Evolutionary conservation across 1,284 basidiomycete species (phyloP), one percentile per base, ranked within the genome.

Genomic region (Apiotrichum porosum): DNA sequence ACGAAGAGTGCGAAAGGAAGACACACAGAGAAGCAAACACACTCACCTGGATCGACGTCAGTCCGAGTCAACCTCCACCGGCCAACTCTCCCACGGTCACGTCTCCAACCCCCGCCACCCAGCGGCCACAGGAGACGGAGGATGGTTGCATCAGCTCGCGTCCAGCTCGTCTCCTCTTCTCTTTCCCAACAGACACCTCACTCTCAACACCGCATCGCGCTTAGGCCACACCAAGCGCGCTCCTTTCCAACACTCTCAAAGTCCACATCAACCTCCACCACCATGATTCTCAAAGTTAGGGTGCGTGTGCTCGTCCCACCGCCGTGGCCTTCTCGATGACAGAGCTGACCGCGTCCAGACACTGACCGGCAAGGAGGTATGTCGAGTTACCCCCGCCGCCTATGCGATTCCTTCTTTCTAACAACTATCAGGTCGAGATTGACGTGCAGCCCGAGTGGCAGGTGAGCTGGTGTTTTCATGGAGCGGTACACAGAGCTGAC

Each of bases 381-480:
- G 56, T 36, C 32, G n/a, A 13, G n/a, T n/a, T n/a, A n/a, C n/a
- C n/a, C n/a, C n/a, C n/a, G n/a, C n/a, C n/a, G n/a, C n/a, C n/a
- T n/a, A n/a, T n/a, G n/a, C n/a, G n/a, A n/a, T n/a, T n/a, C n/a
- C n/a, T n/a, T n/a, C n/a, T n/a, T n/a, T n/a, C n/a, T n/a, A n/a
- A n/a, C n/a, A n/a, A n/a, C n/a, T n/a, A n/a, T n/a, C 44, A 72
- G 69, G 67, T 72, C 43, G 93, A 97, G 75, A 83, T 98, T 55
- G 92, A 97, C 77, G 91, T 97, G 68, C 91, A 97, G 73, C 79
- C 81, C 15, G 85, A 89, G 54, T 88, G 92, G 77, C 89, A 87
- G 79, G 93, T 86, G 52, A 49, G 80, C 67, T 32, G 18, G 22
- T 23, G n/a, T 21, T 18, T 4, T n/a, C 9, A 4, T 13, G 17